Conservation (phyloP, 2,329 filamentous ascomycete species). For the Aspergillus bombycis region DNA sequence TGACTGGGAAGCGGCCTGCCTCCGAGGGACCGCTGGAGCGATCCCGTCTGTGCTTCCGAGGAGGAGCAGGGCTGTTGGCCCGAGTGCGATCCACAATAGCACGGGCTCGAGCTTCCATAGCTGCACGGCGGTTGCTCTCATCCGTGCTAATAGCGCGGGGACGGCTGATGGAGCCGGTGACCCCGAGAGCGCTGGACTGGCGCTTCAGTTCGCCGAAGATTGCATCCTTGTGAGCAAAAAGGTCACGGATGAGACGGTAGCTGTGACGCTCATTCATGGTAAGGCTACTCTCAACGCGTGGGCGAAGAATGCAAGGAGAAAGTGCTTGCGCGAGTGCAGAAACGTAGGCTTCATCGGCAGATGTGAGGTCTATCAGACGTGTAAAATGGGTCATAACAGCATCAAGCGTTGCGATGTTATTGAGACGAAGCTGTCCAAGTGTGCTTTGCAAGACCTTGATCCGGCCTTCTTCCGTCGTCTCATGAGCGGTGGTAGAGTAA, state of each 20-base stretch:
- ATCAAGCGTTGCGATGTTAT: constrained; percentile 98
- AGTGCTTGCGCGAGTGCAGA: constrained; percentile 72
- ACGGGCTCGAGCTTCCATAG: constrained; percentile 90
- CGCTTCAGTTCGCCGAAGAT: constrained; percentile 97
- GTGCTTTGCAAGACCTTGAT: constrained; percentile 94
- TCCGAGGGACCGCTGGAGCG: constrained; percentile 70
- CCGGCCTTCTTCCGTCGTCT: constrained; percentile 75
- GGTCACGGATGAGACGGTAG: constrained; percentile 84
- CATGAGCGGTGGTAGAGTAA: constrained; percentile 79
- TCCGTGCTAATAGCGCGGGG: constrained; percentile 90
- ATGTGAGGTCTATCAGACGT: constrained; percentile 92
- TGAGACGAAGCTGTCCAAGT: constrained; percentile 87
- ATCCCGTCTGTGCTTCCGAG: constrained; percentile 71
- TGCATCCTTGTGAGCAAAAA: constrained; percentile 90
- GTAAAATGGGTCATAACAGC: constrained; percentile 98
- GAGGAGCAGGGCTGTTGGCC: constrained; percentile 67
- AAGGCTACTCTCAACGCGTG: constrained; percentile 82
- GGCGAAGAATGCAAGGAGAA: constrained; percentile 84
- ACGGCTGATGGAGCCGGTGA: constrained; percentile 61
- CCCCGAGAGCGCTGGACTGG: constrained; percentile 44
- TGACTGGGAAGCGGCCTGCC: constrained; percentile 85
- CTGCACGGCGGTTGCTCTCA: constrained; percentile 89
- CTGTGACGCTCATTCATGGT: constrained; percentile 96
- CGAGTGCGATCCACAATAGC: constrained; percentile 74
- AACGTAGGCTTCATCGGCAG: constrained; percentile 87